Evolutionary conservation across 1,284 basidiomycete species (phyloP).

Genomic region (Coniophora puteana): DNA sequence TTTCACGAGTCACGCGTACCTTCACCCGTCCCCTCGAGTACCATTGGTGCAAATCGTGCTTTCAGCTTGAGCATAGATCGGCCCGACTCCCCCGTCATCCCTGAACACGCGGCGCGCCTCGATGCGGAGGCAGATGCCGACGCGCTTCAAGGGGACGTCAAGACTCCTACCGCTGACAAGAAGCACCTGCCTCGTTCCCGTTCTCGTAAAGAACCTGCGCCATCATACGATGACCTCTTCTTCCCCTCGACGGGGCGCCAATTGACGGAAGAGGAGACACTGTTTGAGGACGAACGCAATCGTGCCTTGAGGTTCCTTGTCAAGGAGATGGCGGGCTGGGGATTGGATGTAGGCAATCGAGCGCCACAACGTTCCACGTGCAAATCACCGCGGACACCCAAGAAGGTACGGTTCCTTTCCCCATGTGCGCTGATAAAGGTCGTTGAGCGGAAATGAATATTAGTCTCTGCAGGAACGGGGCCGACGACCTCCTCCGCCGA

Average conservation of each 20-base stretch:
- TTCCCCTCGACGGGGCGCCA: conserved; percentile 14
- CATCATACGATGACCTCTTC: conserved; percentile 28
- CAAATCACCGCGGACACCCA: too few relatives aligned
- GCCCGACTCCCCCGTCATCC: conserved; percentile 28
- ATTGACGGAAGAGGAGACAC: conserved; percentile 9
- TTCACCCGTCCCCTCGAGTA: conserved; percentile 28
- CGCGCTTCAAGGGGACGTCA: too few relatives aligned
- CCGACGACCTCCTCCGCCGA: too few relatives aligned
- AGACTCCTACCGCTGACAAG: conserved; percentile 19
- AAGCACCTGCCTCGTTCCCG: conserved; percentile 13
- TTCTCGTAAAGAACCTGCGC: conserved; percentile 9
- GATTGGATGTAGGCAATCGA: too few relatives aligned
- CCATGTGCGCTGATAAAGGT: too few relatives aligned
- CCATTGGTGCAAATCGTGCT: conserved; percentile 22
- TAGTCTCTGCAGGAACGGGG: too few relatives aligned
- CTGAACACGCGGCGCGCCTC: conserved; percentile 9
- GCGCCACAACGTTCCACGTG: too few relatives aligned
- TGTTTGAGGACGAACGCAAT: conserved; percentile 26
- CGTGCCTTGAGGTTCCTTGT: conserved; percentile 28
- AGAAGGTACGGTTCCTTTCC: too few relatives aligned
- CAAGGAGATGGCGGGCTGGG: conserved; percentile 28
- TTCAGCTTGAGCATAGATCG: conserved; percentile 17
- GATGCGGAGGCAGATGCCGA: not conserved
- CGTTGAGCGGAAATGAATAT: too few relatives aligned
- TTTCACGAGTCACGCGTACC: conserved; percentile 16